Percentiles rank a stretch among this genome's conserved stretches.
Evolutionary conservation across 2,329 filamentous ascomycete species (phyloP).

Genomic region (Acephala macrosclerotiorum): DNA sequence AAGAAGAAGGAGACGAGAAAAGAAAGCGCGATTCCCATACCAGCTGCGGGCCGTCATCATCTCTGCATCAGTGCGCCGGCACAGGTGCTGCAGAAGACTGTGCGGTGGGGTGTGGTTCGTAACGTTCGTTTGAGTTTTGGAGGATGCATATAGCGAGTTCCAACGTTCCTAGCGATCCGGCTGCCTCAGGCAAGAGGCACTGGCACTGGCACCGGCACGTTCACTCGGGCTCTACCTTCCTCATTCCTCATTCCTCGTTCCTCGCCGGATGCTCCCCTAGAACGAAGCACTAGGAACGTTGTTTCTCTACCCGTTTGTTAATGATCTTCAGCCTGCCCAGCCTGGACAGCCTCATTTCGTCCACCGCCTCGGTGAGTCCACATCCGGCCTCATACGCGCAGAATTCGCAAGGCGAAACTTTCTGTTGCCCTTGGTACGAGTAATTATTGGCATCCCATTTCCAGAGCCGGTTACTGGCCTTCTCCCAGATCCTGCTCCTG

Average conservation of each 20-base stretch:
- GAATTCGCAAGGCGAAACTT: not conserved
- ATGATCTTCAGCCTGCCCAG: slow-evolving; percentile 7
- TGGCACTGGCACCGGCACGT: no score
- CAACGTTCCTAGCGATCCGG: no score
- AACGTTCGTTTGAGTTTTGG: not conserved
- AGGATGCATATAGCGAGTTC: not conserved
- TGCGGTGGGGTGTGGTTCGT: no score
- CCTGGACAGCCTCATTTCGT: not conserved
- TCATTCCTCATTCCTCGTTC: not conserved
- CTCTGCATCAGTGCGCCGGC: not conserved
- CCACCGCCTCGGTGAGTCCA: not conserved
- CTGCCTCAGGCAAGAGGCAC: no score
- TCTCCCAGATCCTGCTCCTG: not conserved
- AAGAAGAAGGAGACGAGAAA: slow-evolving; percentile 7
- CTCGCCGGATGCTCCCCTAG: not conserved
- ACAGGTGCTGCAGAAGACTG: not conserved
- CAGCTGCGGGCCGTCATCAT: slow-evolving; percentile 5
- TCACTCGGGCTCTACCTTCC: not conserved
- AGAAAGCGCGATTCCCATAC: not conserved
- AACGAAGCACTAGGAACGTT: not conserved
- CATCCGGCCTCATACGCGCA: not conserved
- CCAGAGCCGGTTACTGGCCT: not conserved
- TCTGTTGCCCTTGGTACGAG: not conserved
- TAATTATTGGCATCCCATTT: not conserved
- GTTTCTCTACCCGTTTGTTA: slow-evolving; percentile 7